Evolutionary conservation across 768 basidiomycete species (phyloP).

Genomic region (Boletus tomentosulus): DNA sequence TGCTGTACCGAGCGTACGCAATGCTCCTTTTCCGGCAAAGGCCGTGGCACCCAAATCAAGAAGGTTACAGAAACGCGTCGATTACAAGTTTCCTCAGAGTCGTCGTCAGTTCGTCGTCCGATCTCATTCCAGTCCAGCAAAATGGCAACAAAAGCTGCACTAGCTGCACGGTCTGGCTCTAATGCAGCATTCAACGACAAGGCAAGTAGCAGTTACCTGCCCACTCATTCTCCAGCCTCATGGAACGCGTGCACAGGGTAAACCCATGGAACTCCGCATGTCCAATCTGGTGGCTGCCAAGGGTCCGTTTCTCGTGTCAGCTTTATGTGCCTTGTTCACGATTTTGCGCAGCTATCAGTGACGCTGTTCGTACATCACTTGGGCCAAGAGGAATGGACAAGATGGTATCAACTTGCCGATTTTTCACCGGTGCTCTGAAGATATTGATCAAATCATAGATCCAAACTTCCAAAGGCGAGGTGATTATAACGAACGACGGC

Average conservation of each 20-base stretch:
- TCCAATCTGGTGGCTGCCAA: conserved; percentile 99
- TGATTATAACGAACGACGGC: conserved; percentile 97
- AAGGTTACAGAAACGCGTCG: conserved; percentile 19
- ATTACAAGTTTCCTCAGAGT: conserved; percentile 2
- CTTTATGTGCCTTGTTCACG: background rate
- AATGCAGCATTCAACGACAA: conserved; percentile 88
- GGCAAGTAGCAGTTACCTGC: conserved; percentile 34
- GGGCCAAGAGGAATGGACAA: conserved; percentile 99
- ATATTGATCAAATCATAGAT: conserved; percentile 51
- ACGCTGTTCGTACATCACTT: conserved; percentile 93
- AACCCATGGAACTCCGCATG: conserved; percentile 96
- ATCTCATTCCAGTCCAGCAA: conserved; percentile 1
- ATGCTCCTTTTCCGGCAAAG: conserved; percentile 26
- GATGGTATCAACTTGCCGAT: conserved; percentile 60
- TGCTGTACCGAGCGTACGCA: conserved; percentile 22
- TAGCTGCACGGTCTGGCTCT: conserved; percentile 40
- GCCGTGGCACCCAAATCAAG: conserved; percentile 26
- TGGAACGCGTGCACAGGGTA: conserved; percentile 59
- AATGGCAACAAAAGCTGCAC: conserved; percentile 29
- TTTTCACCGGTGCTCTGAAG: conserved; percentile 5
- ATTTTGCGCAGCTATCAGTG: conserved; percentile 74
- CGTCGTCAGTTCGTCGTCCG: background rate
- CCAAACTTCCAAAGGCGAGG: conserved; percentile 93
- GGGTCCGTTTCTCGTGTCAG: conserved; percentile 43
- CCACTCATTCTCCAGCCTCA: background rate